Evolutionary conservation across 2,329 filamentous ascomycete species (phyloP).

Genomic region (Ophiostoma sp.): DNA sequence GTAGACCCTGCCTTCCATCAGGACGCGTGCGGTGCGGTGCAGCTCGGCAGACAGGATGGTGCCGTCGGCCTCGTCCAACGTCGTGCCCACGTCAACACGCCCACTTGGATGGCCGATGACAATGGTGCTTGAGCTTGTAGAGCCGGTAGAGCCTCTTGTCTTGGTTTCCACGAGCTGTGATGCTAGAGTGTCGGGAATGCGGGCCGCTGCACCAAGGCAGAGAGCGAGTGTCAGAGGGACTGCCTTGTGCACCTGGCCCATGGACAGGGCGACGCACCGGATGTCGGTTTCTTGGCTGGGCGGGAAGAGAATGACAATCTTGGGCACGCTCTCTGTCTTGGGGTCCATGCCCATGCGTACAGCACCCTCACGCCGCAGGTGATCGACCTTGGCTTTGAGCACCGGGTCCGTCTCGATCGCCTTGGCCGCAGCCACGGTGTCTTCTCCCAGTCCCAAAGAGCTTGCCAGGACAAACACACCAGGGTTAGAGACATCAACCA

Average conservation of each 20-base stretch:
- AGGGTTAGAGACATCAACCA: constrained; percentile 41
- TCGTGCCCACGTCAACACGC: constrained; percentile 42
- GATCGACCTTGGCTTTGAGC: constrained; percentile 35
- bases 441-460: constrained; percentile 31
- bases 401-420: constrained; percentile 32
- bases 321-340: constrained; percentile 38
- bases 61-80: constrained; percentile 33
- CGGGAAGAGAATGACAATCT: constrained; percentile 41
- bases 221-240: constrained; percentile 40
- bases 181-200: constrained; percentile 40
- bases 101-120: constrained; percentile 45
- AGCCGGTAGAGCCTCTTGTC: not conserved
- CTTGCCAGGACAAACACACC: constrained; percentile 37
- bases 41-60: constrained; percentile 42
- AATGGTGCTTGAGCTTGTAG: not conserved
- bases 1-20: constrained; percentile 47
- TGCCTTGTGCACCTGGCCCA: constrained; percentile 43
- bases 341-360: constrained; percentile 39
- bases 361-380: constrained; percentile 36
- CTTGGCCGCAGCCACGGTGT: constrained; percentile 28
- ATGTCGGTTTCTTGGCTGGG: constrained; percentile 33
- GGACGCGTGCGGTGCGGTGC: constrained; percentile 42
- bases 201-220: constrained; percentile 38
- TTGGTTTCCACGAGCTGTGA: constrained; percentile 30
- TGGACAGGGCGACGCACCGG: constrained; percentile 42